Conservation (phyloP, 345 rosid species). For the Clarkia xantiana region DNA sequence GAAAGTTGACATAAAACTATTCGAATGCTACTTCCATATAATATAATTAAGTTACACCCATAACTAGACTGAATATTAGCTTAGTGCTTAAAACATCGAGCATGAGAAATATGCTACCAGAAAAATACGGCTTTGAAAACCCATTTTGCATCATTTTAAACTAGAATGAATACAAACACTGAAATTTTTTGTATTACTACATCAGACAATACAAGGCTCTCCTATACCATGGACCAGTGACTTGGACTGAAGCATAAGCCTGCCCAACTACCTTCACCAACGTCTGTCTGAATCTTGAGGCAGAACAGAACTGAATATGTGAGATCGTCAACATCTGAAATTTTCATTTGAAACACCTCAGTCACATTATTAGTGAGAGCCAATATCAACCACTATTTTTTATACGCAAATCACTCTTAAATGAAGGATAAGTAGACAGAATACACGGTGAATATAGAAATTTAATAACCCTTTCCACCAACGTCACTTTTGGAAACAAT, state of each 20-base stretch:
- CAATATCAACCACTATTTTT: background rate
- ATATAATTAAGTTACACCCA: no score
- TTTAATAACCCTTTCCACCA: slow-evolving; percentile 30
- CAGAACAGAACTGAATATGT: slow-evolving; percentile 47
- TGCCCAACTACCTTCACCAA: slow-evolving; percentile 69
- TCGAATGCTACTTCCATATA: no score
- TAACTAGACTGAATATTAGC: no score
- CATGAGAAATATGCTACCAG: no score
- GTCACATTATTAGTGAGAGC: background rate
- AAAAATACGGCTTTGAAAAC: no score
- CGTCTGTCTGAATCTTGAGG: slow-evolving; percentile 59
- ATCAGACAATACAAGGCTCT: background rate
- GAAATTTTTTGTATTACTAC: background rate
- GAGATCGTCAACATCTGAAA: slow-evolving; percentile 35
- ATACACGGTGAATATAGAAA: background rate
- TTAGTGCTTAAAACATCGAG: no score
- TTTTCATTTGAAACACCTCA: background rate
- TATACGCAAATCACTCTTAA: background rate
- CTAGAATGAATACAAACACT: no score
- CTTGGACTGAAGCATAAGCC: slow-evolving; percentile 59
- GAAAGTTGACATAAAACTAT: background rate
- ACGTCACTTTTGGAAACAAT: slow-evolving; percentile 44
- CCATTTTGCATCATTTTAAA: no score
- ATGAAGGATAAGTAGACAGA: background rate
- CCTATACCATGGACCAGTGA: slow-evolving; percentile 53